Conservation (phyloP, 352 stramenopile genomes). For the Blastocystis hominis region DNA sequence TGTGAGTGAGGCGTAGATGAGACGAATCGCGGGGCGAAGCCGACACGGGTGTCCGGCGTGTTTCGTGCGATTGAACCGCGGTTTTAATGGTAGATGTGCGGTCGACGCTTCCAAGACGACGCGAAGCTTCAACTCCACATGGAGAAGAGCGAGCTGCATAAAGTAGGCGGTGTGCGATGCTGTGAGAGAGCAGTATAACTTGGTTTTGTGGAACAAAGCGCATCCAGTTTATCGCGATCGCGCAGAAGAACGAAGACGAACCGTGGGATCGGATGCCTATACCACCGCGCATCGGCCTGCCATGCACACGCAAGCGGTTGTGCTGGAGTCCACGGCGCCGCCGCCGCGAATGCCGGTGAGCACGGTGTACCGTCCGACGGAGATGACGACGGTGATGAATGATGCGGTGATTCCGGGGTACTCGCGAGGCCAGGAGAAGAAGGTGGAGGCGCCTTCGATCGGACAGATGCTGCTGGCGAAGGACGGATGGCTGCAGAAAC, state of each 20-base stretch:
- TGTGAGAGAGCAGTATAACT: not conserved
- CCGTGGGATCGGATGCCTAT: not conserved
- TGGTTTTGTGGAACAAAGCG: not conserved
- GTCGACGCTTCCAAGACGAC: constrained; percentile 5
- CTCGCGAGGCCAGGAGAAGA: not conserved
- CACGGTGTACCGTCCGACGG: too few species aligned
- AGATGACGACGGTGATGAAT: not conserved
- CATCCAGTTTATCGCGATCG: constrained; percentile 5
- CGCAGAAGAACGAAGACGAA: constrained; percentile 5
- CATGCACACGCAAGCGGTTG: not conserved
- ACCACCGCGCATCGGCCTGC: not conserved
- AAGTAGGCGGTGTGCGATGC: not conserved
- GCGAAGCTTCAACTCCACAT: not conserved
- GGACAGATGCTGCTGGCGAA: constrained; percentile 36
- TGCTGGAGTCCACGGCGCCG: not conserved
- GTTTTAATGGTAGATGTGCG: constrained; percentile 1
- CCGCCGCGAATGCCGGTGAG: not conserved
- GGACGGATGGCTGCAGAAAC: constrained; percentile 30
- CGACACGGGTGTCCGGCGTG: not conserved
- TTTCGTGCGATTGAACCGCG: not conserved
- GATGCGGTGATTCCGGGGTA: constrained; percentile 13
- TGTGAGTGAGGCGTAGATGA: not conserved
- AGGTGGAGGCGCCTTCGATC: not conserved
- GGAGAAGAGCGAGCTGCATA: not conserved
- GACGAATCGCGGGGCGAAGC: not conserved